Evolutionary conservation across 2,329 filamentous ascomycete genomes (phyloP), one percentile per base, ranked within the genome.

Genomic region (Davidsoniella virescens): DNA sequence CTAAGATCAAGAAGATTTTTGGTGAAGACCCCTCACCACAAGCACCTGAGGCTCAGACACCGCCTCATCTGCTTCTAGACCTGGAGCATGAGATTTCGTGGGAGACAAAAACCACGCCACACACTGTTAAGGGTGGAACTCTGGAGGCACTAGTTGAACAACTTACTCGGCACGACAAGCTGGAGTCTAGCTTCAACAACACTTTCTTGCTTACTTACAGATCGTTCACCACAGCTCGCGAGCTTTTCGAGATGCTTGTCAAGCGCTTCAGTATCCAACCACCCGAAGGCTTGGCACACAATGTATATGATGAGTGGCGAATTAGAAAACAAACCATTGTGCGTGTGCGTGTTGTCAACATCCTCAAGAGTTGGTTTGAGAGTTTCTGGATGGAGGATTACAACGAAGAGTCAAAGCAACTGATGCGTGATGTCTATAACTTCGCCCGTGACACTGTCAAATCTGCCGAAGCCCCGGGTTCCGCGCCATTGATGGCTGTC

Each of bases 341-440:
- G 54, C 78, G 92, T 36, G 94, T 98, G 68, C 80, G 92, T 40
- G 88, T 98, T 2, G 87, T 98, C 56, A 98, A 96, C 60, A 96
- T 95, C 56, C 69, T 98, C 44, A 96, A 96, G 72, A 93, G 80
- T 65, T 98, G 92, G 92, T 92, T 98, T 57, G 92, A 96, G 62
- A 88, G 84, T 58, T 96, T 92, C 64, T 98, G 92, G 92, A 95
- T 96, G 87, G 92, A 98, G 62, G 84, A 87, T 45, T 80, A 82
- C 55, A 88, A 81, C 60, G 84, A 90, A 47, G 80, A 85, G 44
- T 93, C 82, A 43, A 86, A 80, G 63, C 78, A 87, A 57, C 72
- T 98, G 39, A 86, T 98, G 56, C 81, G 87, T 53, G 80, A 88
- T 56, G 87, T 96, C 8, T 87, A 88, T 66, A 79, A 80, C 25